Base-by-base conservation (phyloP, 192 early-diverging fungal species). In the Linnemannia exigua region DNA sequence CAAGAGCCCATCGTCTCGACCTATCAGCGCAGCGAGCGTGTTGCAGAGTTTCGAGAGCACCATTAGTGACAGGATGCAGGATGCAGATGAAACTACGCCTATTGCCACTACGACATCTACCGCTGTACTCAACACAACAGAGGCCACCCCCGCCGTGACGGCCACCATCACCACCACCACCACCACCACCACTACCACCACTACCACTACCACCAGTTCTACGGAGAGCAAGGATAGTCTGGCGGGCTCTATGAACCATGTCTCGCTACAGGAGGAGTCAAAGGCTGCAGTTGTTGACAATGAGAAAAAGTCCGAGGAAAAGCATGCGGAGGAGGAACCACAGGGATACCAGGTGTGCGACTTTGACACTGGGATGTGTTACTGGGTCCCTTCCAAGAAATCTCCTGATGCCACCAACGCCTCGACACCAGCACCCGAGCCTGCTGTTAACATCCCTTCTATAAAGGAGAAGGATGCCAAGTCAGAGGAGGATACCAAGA, bases 261-360 rank as follows among this genome's bases (percentile, higher is more conserved):
- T 73, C 31, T 79, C 72, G 22, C 35, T 74, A 19, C 41, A 74
- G 72, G 72, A 58, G 28, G 58, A 1, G 4, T 14, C 28, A 1
- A 63, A 63, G 58, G 3, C 41, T 44, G 41, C n/a, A 44, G 41
- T 44, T 63, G 25, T 11, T 1, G 28, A 12, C 28, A 15, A n/a
- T 63, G 28, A 31, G 14, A 14, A 25, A 25, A 31, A 63, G 28
- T 11, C 58, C 9, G 25, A 61, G n/a, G 58, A 16, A 12, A 37
- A 75, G 20, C 22, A 12, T 41, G 46, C 5, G 14, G 38, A 41
- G 14, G 61, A 77, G 31, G 84, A 76, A 14, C 84, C 84, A n/a
- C 35, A 66, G n/a, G 84, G 84, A 14, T 86, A 86, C 31, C 69
- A 86, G 44, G 38, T 80, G 58, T 86, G 84, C 61, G 84, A 86